Evolutionary conservation across 257 asterid species (phyloP), one percentile per base, ranked within the genome.

Genomic region (Haberlea rhodopensis): DNA sequence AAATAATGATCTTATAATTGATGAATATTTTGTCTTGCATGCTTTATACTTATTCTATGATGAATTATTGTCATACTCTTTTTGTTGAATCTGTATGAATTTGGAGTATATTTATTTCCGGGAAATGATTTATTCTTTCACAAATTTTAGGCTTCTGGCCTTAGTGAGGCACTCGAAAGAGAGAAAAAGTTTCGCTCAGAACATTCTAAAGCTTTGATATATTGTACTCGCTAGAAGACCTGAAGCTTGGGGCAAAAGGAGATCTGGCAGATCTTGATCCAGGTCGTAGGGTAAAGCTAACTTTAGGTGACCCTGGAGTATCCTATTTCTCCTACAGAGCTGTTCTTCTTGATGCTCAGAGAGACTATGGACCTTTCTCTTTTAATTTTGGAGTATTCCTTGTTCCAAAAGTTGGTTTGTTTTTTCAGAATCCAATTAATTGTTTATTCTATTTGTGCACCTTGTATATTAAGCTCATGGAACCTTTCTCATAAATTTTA

Each of bases 171-270:
- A 37, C 84, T 94, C 65, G 85, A 81, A 71, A 81, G 57, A 71
- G 99, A 94, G 71, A 79, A 79, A 61, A 70, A 58, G 58, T 70
- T 80, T 52, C 96, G 97, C n/a, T 48, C 73, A 34, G 75, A 81
- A 71, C 73, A 79, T 76, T 73, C 82, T 62, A 78, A 55, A 79
- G 80, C 57, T 63, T 81, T 64, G 95, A 90, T 76, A 58, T 86
- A 68, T 15, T 69, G 7, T 88, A 85, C 86, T 71, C 91, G 1
- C 86, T 90, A 67, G 89, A 87, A 83, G 97, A 90, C 77, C 81
- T 94, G 81, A 85, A 75, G 73, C 66, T 87, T 13, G 97, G 97
- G 66, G 88, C 72, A 57, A 81, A 84, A 77, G 96, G 91, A 76
- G 70, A 84, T 66, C 72, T 94, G 76, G 64, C 74, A 65, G 86